Conservation (phyloP, 2,329 filamentous ascomycete species). For the Thelonectria olida region DNA sequence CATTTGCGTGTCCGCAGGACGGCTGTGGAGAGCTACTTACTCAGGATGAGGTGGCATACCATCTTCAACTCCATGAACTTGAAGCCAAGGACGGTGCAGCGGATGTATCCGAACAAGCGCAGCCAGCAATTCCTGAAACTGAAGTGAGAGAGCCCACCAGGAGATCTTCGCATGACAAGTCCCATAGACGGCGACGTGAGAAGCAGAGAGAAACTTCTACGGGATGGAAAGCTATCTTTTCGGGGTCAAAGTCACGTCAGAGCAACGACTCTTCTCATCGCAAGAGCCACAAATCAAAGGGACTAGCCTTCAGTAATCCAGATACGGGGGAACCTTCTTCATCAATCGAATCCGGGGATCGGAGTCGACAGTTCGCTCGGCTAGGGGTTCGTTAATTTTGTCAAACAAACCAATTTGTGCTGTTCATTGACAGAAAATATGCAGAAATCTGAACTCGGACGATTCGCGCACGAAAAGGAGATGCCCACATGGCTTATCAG, state of each 20-base stretch:
- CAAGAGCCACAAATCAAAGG: conserved; percentile 37
- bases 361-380: conserved; percentile 24
- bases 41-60: conserved; percentile 36
- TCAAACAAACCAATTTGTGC: neutral
- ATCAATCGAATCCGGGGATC: conserved; percentile 4
- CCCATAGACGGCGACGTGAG: conserved; percentile 23
- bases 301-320: conserved; percentile 8
- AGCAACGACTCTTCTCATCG: conserved; percentile 30
- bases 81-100: conserved; percentile 30
- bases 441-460: conserved; percentile 72
- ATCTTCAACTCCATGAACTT: conserved; percentile 39
- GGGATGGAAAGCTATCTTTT: conserved; percentile 37
- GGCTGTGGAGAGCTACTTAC: conserved; percentile 65
- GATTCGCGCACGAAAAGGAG: conserved; percentile 75
- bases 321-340: conserved; percentile 5
- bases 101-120: conserved; percentile 19
- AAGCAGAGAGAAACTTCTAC: conserved; percentile 30
- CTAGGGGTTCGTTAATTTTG: conserved; percentile 27
- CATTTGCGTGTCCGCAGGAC: conserved; percentile 43
- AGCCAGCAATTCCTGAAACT: conserved; percentile 17
- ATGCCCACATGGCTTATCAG: conserved; percentile 77
- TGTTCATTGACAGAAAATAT: conserved; percentile 6
- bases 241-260: conserved; percentile 13
- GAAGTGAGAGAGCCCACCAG: neutral
- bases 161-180: neutral